Conservation (phyloP, 495 filamentous ascomycete genomes). For the Penicillium verhagenii region DNA sequence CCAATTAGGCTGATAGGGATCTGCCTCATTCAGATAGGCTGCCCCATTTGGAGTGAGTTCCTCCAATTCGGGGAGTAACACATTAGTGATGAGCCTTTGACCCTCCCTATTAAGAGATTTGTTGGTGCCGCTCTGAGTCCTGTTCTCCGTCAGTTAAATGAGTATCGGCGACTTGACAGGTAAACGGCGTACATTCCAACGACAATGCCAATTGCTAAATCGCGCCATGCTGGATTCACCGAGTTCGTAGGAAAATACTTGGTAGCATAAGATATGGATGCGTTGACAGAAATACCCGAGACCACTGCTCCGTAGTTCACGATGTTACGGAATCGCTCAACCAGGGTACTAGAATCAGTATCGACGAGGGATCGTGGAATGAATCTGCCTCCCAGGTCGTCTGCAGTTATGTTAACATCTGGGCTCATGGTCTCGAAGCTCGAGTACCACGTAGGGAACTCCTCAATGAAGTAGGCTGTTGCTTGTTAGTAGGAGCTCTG, state of each 20-base stretch:
- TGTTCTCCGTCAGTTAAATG: not conserved
- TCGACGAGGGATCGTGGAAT: constrained; percentile 47
- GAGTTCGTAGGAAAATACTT: constrained; percentile 1
- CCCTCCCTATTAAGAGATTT: not conserved
- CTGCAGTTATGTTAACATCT: constrained; percentile 38
- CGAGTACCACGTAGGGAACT: constrained; percentile 39
- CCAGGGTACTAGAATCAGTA: constrained; percentile 15
- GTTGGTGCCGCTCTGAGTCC: not conserved
- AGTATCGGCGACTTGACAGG: too few relatives aligned
- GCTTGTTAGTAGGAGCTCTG: not conserved
- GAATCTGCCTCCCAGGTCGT: constrained; percentile 53
- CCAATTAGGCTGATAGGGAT: constrained; percentile 18
- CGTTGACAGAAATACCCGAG: constrained; percentile 37
- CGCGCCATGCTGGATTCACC: not conserved
- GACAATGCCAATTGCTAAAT: not conserved
- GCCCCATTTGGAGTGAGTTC: constrained; percentile 5
- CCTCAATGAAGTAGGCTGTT: constrained; percentile 13
- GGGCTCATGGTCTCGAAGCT: constrained; percentile 37
- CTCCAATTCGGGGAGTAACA: constrained; percentile 8
- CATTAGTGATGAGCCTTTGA: constrained; percentile 13
- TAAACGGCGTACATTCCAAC: constrained; percentile 8
- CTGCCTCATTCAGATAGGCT: constrained; percentile 17
- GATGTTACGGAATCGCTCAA: constrained; percentile 12
- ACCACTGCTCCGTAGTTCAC: constrained; percentile 28
- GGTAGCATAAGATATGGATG: constrained; percentile 23